Percentiles rank a stretch among this genome's conserved stretches.
phyloP scores from a whole-genome alignment of 805 yeast genomes.

The Ascoidea rubescens region DNA sequence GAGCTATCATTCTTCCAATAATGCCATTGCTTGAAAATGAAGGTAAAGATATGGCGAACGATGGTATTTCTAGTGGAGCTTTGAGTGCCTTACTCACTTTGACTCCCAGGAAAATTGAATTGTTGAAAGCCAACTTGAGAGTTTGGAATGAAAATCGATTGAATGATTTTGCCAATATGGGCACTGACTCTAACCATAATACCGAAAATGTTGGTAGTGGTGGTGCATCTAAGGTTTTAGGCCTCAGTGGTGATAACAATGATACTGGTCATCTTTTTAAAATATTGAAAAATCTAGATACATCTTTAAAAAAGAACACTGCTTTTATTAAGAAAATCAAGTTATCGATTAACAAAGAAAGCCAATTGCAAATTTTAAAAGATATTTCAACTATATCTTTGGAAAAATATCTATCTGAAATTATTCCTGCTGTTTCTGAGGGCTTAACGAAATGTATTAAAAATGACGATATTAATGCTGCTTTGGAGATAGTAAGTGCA shows the following conservation, averaged over 20 bases:
- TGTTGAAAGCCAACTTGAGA: neutral
- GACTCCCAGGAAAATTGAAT: neutral
- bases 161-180: no score
- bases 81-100: neutral
- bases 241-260: neutral
- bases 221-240: neutral
- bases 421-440: slow-evolving; percentile 48
- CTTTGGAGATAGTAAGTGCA: slow-evolving; percentile 53
- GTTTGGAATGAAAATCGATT: no score
- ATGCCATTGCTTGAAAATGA: no score
- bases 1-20: no score
- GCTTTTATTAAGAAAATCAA: slow-evolving; percentile 64
- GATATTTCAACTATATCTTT: slow-evolving; percentile 53
- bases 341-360: slow-evolving; percentile 40
- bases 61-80: no score
- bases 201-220: neutral
- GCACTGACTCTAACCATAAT: no score
- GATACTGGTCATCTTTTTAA: neutral
- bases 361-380: slow-evolving; percentile 23
- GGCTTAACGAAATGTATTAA: slow-evolving; percentile 39
- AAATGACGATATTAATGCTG: slow-evolving; percentile 44
- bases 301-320: slow-evolving; percentile 72
- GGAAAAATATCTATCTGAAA: slow-evolving; percentile 63
- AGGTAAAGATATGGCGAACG: no score
- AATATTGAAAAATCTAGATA: slow-evolving; percentile 31